Evolutionary conservation across 2,329 filamentous ascomycete species (phyloP), one percentile per base, ranked within the genome.

Genomic region (Bipolaris oryzae): DNA sequence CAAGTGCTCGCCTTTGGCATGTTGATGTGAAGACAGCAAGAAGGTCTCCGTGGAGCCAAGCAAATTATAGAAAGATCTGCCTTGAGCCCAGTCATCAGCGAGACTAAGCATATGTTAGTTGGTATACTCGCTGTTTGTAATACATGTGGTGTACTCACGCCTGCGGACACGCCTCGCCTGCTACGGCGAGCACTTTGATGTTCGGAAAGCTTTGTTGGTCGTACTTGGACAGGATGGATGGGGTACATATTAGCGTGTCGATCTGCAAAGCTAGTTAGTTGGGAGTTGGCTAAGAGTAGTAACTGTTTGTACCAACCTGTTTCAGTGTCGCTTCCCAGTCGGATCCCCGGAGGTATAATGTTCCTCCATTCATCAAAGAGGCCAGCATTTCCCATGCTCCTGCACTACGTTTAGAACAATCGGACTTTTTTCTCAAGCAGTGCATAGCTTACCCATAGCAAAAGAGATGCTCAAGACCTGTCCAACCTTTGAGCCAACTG

Each of bases 331-430:
- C 70, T 37, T 78, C 70, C 84, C 83, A 85, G 43, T 77, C 70
- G 2, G 80, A 78, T 1, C 80, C 82, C 42, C 84, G 76, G 39
- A 85, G 74, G 43, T 84, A 75, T 42, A 86, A 73, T 3, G 83
- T 85, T 5, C 84, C 84, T 18, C 84, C 84, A 45, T 86, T 86
- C 72, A 83, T 83, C 21, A 86, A 71, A 49, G 80, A 82, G 1
- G 78, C 80, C 7, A 87, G 78, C n/a, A 86, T 82, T 60, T 87
- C 84, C 84, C 85, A 87, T 11, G 84, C 84, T 20, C 82, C 84
- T 85, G 38, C 18, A 33, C 6, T 16, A 47, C 50, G 4, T 44
- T 56, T 50, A 44, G 50, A 34, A 45, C n/a, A 9, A 39, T 13
- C 35, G 44, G 13, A 53, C 18, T 37, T 25, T 16, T 16, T 44